phyloP scores from a whole-genome alignment of 345 rosid species.

The Lenwebbia sp. region DNA sequence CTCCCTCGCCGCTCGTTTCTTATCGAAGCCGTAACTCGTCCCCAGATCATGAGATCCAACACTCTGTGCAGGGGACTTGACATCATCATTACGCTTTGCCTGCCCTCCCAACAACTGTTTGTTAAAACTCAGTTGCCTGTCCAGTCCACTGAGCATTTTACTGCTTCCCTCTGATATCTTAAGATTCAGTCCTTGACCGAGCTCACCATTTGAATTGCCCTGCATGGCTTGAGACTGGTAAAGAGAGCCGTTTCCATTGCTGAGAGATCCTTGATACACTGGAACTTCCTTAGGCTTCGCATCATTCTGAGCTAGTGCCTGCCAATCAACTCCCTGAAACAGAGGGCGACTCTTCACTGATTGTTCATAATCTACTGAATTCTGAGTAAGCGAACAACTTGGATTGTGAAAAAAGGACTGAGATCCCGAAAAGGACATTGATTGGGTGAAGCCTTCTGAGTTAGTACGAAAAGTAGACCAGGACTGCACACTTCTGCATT shows the following conservation, averaged over 20 bases:
- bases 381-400: slow-evolving; percentile 92
- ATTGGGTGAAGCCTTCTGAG: slow-evolving; percentile 84
- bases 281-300: slow-evolving; percentile 59
- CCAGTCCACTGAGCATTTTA: slow-evolving; percentile 41
- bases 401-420: slow-evolving; percentile 91
- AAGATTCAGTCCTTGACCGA: slow-evolving; percentile 26
- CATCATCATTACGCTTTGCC: slow-evolving; percentile 29
- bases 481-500: slow-evolving; percentile 71
- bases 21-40: slow-evolving; percentile 49
- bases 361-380: slow-evolving; percentile 76
- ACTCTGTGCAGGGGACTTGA: slow-evolving; percentile 53
- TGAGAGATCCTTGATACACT: slow-evolving; percentile 45
- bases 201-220: slow-evolving; percentile 36
- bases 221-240: slow-evolving; percentile 42
- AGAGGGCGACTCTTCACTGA: slow-evolving; percentile 95
- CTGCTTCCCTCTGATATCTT: slow-evolving; percentile 40
- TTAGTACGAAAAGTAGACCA: slow-evolving; percentile 54
- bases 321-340: slow-evolving; percentile 83
- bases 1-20: slow-evolving; percentile 45
- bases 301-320: slow-evolving; percentile 58
- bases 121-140: slow-evolving; percentile 62
- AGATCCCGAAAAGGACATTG: slow-evolving; percentile 92
- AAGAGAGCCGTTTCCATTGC: slow-evolving; percentile 53
- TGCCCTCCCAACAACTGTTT: slow-evolving; percentile 26
- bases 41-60: slow-evolving; percentile 59